These are phyloP conservation scores for Boletus sp. DNA, from an alignment of 768 basidiomycete genomes.

Conservation along the genomic window DNA sequence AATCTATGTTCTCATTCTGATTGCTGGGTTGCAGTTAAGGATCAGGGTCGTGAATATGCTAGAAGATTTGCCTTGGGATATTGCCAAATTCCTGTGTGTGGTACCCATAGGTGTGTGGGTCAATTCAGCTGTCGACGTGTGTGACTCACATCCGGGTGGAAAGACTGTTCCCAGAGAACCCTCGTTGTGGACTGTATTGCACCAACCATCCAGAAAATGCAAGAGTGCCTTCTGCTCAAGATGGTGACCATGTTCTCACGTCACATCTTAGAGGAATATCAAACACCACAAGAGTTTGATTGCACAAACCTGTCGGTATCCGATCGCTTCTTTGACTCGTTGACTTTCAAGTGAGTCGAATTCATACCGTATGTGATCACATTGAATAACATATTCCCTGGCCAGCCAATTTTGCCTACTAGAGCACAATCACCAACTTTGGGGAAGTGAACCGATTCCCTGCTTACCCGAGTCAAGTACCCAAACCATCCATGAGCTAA, in stretches of 20 bases:
- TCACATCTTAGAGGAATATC: not conserved
- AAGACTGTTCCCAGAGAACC: too few species aligned
- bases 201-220: not conserved
- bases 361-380: too few species aligned
- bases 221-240: not conserved
- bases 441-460: not conserved
- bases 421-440: not conserved
- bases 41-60: not conserved
- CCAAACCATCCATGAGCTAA: too few species aligned
- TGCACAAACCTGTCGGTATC: not conserved
- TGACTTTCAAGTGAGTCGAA: not conserved
- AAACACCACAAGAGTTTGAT: not conserved
- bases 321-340: not conserved
- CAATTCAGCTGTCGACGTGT: too few species aligned
- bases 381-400: too few species aligned
- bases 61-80: not conserved
- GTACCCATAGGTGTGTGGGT: not conserved
- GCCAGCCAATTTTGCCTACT: not conserved
- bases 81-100: not conserved
- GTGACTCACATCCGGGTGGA: too few species aligned
- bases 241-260: not conserved
- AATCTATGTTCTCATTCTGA: too few species aligned
- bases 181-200: not conserved
- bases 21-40: not conserved
- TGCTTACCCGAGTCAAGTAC: too few species aligned